A percentile compares a stretch with the other conserved stretches of the same genome.
phyloP scores from a whole-genome alignment of 768 basidiomycete species.

The Pilatotrama ljubarskyi region DNA sequence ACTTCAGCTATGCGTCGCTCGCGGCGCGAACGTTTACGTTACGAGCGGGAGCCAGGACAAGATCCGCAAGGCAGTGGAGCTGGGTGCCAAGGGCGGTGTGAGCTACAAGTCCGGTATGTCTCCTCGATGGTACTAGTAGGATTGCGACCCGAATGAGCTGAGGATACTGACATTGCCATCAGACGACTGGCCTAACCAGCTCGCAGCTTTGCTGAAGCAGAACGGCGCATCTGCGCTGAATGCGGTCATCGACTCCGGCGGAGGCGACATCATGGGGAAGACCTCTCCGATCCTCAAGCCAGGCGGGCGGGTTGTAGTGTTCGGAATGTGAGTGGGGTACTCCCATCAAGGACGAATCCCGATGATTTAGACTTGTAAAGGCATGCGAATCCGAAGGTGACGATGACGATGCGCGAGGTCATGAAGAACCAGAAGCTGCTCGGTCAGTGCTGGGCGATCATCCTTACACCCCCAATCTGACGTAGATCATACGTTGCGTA shows the following conservation, averaged over 20 bases:
- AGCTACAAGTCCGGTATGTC: conserved; percentile 63
- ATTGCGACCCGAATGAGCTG: too few relatives aligned
- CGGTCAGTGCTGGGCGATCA: conserved; percentile 44
- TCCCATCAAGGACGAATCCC: conserved; percentile 1
- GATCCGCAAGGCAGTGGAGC: conserved; percentile 58
- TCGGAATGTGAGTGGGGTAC: conserved; percentile 42
- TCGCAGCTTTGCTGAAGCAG: conserved; percentile 35
- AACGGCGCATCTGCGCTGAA: conserved; percentile 30
- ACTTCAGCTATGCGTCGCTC: conserved; percentile 72
- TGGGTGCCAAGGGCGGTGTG: conserved; percentile 79
- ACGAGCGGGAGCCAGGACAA: conserved; percentile 73
- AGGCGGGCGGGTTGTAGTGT: conserved; percentile 40
- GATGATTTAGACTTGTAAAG: conserved; percentile 36
- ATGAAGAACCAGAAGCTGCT: conserved; percentile 72
- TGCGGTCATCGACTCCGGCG: conserved; percentile 48
- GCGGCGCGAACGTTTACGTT: conserved; percentile 80
- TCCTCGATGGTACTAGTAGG: too few relatives aligned
- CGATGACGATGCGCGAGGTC: conserved; percentile 78
- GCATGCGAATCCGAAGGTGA: conserved; percentile 60
- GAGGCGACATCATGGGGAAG: conserved; percentile 41
- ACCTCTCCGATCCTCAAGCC: conserved; percentile 36
- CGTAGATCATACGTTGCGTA: neutral
- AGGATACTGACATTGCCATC: neutral
- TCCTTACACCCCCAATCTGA: too few relatives aligned
- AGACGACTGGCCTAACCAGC: conserved; percentile 38